Conservation (phyloP, 148 eudicot species). For the Suaeda aralocaspica region DNA sequence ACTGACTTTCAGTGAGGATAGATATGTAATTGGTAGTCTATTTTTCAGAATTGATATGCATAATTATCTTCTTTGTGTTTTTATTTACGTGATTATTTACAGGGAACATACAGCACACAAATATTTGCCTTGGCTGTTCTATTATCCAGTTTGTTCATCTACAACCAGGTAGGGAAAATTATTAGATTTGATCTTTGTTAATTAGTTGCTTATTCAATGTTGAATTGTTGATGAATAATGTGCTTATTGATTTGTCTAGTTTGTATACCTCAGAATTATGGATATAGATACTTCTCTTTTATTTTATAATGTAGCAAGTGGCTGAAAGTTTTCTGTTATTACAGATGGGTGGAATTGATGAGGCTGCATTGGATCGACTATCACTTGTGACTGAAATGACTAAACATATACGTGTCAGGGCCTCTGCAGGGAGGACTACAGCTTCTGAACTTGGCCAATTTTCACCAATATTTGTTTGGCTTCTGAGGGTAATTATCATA, state of each 20-base stretch:
- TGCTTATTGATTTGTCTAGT: slow-evolving; percentile 7
- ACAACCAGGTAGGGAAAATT: slow-evolving; percentile 70
- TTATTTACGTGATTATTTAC: slow-evolving; percentile 22
- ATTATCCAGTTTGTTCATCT: slow-evolving; percentile 90
- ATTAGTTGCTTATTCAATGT: slow-evolving; percentile 6
- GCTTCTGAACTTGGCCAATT: slow-evolving; percentile 94
- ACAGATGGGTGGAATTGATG: slow-evolving; percentile 99
- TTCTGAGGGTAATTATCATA: slow-evolving; percentile 63
- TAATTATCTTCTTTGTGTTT: neutral
- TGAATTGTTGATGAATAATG: neutral
- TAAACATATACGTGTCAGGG: slow-evolving; percentile 87
- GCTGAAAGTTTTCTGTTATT: neutral
- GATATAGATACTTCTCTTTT: neutral
- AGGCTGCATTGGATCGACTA: slow-evolving; percentile 87
- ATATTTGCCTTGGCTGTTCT: slow-evolving; percentile 94
- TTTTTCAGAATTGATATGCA: neutral
- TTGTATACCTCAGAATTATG: neutral
- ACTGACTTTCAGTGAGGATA: slow-evolving; percentile 1
- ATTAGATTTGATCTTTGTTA: neutral
- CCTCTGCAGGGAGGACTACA: slow-evolving; percentile 73
- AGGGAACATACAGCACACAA: slow-evolving; percentile 97
- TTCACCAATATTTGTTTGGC: slow-evolving; percentile 96
- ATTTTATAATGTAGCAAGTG: slow-evolving; percentile 6
- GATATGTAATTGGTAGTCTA: neutral
- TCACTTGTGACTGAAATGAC: slow-evolving; percentile 99